These are phyloP conservation scores for Verticillium nubilum DNA, from an alignment of 2,329 filamentous ascomycete genomes.

Conservation along the genomic window DNA sequence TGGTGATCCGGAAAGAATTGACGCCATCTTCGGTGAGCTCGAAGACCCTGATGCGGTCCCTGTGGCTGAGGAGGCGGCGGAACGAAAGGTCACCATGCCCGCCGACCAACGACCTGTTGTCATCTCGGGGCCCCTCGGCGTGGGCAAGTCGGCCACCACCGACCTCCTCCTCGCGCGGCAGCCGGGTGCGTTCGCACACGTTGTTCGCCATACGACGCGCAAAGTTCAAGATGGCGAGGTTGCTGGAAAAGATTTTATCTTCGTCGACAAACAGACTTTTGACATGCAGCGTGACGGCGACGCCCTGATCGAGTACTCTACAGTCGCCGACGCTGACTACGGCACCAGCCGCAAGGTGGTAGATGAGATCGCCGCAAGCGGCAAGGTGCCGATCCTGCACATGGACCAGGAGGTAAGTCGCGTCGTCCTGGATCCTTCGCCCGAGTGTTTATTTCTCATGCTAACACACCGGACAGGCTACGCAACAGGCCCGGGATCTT, in stretches of 20 bases:
- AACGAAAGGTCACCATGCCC: conserved; percentile 28
- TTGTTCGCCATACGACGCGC: conserved; percentile 51
- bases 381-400: conserved; percentile 55
- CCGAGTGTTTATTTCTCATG: not conserved
- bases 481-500: conserved; percentile 52
- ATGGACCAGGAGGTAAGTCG: conserved; percentile 44
- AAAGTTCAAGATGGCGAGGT: conserved; percentile 42
- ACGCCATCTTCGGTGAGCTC: conserved; percentile 47
- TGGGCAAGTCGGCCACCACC: conserved; percentile 59
- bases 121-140: conserved; percentile 58
- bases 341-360: conserved; percentile 51
- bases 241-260: conserved; percentile 47
- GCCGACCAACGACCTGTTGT: conserved; percentile 53
- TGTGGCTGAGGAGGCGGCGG: conserved; percentile 24
- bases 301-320: conserved; percentile 51
- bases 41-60: conserved; percentile 26
- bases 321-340: conserved; percentile 43
- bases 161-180: conserved; percentile 58
- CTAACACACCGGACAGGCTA: conserved; percentile 32
- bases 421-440: conserved; percentile 11
- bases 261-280: conserved; percentile 51
- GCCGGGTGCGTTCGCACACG: conserved; percentile 58
- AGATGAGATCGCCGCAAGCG: conserved; percentile 43
- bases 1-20: conserved; percentile 71
- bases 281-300: conserved; percentile 55